Evolutionary conservation across 495 filamentous ascomycete species (phyloP).

Genomic region (Aspergillus heteromorphus): DNA sequence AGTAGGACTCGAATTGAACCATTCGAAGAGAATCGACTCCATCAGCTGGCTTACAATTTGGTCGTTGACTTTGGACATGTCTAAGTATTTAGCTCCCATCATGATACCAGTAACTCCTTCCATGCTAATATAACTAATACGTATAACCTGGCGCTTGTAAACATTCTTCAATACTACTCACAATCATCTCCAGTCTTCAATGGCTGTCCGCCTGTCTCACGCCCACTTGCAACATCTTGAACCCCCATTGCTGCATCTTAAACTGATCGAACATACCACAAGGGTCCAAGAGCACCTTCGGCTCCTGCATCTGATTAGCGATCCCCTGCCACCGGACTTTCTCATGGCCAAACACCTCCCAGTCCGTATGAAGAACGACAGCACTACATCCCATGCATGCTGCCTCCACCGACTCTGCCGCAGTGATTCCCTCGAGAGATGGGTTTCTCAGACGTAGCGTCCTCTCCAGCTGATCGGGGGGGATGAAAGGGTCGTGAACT

Average conservation of each 20-base stretch:
- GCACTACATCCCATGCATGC: conserved; percentile 13
- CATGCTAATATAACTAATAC: no score
- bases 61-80: no score
- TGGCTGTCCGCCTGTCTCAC: neutral
- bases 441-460: neutral
- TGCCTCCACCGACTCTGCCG: conserved; percentile 8
- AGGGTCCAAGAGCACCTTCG: conserved; percentile 6
- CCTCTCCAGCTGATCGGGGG: neutral
- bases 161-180: no score
- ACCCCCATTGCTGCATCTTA: conserved; percentile 10
- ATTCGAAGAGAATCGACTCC: no score
- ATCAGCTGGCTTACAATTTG: no score
- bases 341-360: conserved; percentile 11
- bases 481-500: conserved; percentile 57
- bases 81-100: no score
- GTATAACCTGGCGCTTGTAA: no score
- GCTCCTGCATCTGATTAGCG: conserved; percentile 6
- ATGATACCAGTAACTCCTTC: no score
- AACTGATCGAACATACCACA: conserved; percentile 5
- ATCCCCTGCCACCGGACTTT: conserved; percentile 9
- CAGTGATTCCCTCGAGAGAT: neutral
- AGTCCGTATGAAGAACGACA: conserved; percentile 7
- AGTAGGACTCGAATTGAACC: no score
- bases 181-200: neutral
- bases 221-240: conserved; percentile 9